Base-by-base conservation (phyloP, 169 alveolate species). In the Prorocentrum cordatum region DNA sequence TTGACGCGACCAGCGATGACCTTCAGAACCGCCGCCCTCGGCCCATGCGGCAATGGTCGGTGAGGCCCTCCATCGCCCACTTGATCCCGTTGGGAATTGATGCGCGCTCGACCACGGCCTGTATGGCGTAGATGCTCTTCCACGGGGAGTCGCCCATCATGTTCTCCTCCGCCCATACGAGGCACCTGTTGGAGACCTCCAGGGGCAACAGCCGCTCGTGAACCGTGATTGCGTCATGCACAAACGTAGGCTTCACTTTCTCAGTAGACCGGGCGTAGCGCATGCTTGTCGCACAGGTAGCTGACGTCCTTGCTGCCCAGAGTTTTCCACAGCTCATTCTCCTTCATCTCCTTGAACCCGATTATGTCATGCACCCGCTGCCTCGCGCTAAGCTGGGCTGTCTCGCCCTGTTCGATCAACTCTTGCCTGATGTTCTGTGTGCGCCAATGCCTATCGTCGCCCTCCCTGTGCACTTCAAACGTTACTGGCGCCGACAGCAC, bases 291-390 rank as follows among this genome's bases (percentile, higher is more conserved):
- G 64, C 39, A 70, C 35, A 39, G 4, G 29, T 39, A 7, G 9
- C 64, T 38, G 2, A 70, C 64, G 24, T 70, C 29, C 18, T 70
- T n/a, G 12, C 39, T 26, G 3, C 61, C 4, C 18, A 70, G 27
- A 5, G 22, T 1, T 0, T 20, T 0, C 2, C 82, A 59, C 6
- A 20, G 0, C 7, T 24, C 10, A 0, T 36, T 16, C 10, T 70
- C 82, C 27, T 36, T 70, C 1, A 62, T 35, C 29, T 9, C 2
- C 29, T 70, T 70, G 82, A 70, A 70, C 10, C 82, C 82, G 0
- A 62, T 62, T 3, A 72, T 47, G 33, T 72, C 84, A 22, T 26
- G 47, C 24, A 72, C 39, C 26, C 80, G 61, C 38, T 68, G 80
- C 7, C 80, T 54, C 36, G 36, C 16, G 59, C 35, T 16, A 26